A percentile compares a stretch with the other conserved stretches of the same genome.
Evolutionary conservation across 2,329 filamentous ascomycete genomes (phyloP).

Genomic region (Clonostachys chloroleuca): DNA sequence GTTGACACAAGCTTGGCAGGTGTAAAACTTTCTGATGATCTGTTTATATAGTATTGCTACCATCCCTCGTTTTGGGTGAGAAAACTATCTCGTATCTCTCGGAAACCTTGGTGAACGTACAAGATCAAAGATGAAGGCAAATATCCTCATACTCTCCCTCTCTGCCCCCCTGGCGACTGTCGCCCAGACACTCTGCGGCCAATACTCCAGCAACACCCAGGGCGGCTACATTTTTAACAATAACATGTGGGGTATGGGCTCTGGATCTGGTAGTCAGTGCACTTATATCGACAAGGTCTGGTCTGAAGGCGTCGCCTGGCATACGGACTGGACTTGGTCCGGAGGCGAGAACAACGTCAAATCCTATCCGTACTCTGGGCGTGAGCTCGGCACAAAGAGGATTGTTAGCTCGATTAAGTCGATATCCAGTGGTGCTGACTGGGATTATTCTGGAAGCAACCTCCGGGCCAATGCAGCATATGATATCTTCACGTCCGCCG

Average conservation of each 20-base stretch:
- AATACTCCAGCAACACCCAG: background rate
- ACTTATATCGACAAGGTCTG: constrained; percentile 26
- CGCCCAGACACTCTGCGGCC: background rate
- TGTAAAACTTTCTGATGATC: too few relatives aligned
- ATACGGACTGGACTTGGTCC: constrained; percentile 31
- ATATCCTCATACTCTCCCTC: too few relatives aligned
- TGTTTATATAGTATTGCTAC: too few relatives aligned
- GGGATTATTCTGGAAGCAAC: constrained; percentile 19
- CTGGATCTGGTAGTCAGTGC: constrained; percentile 30
- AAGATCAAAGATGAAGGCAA: too few relatives aligned
- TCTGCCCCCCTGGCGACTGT: background rate
- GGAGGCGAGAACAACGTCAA: constrained; percentile 31
- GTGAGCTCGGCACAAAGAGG: constrained; percentile 11
- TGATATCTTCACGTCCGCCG: constrained; percentile 49
- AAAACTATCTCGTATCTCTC: too few relatives aligned
- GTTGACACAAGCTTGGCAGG: too few relatives aligned
- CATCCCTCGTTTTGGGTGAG: too few relatives aligned
- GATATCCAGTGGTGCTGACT: constrained; percentile 24
- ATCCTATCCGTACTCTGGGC: constrained; percentile 25
- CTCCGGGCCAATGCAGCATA: constrained; percentile 52
- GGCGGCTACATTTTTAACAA: constrained; percentile 24
- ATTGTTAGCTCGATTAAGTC: constrained; percentile 20
- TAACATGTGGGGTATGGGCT: constrained; percentile 29
- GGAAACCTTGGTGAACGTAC: too few relatives aligned
- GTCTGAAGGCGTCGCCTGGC: constrained; percentile 27